Percentiles rank a stretch among this genome's conserved stretches.
Conservation (phyloP, 768 basidiomycete genomes). For the Coprinellus micaceus region DNA sequence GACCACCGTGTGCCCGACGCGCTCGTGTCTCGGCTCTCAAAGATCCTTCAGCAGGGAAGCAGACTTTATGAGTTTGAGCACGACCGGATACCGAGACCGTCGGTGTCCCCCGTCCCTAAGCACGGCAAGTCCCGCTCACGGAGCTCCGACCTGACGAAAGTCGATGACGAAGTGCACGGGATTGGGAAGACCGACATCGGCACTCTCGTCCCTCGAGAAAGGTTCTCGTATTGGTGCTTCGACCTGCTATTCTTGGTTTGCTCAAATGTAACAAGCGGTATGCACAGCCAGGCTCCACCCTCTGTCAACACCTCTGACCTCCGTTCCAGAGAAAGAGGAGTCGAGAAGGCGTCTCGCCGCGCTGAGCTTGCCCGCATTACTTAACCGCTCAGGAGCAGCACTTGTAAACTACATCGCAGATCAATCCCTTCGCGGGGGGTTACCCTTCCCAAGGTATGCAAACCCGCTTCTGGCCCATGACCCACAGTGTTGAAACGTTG, state of each 20-base stretch:
- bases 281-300: constrained; percentile 7
- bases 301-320: background rate
- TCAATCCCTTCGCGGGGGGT: constrained; percentile 73
- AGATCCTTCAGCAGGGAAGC: constrained; percentile 71
- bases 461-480: background rate
- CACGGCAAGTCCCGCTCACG: constrained; percentile 1
- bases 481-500: background rate
- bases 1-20: constrained; percentile 65
- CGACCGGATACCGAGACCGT: constrained; percentile 7
- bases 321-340: constrained; percentile 52
- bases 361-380: constrained; percentile 63
- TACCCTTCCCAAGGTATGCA: constrained; percentile 82
- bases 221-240: constrained; percentile 92
- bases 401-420: constrained; percentile 81
- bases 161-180: constrained; percentile 31
- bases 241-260: constrained; percentile 83
- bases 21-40: constrained; percentile 63
- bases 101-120: constrained; percentile 2
- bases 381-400: constrained; percentile 70
- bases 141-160: constrained; percentile 11
- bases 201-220: constrained; percentile 62
- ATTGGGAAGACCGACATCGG: constrained; percentile 62
- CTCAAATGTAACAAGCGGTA: constrained; percentile 61
- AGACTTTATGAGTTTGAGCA: constrained; percentile 47
- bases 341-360: constrained; percentile 68